phyloP scores from a whole-genome alignment of 192 early-diverging fungal species.

The Phycomyces nitens region DNA sequence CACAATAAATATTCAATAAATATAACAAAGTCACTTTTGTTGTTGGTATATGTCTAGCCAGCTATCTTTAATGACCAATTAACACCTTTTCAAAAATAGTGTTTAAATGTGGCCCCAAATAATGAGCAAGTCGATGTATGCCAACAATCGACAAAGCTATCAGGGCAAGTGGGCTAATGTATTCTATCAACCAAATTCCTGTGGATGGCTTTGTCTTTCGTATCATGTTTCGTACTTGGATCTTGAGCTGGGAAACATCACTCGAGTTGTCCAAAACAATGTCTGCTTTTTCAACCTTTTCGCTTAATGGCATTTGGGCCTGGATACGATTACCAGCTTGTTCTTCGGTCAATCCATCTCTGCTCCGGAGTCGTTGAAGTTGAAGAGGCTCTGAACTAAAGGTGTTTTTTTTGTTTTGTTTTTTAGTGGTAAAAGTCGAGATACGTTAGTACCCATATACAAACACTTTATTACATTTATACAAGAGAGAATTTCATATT shows the following conservation, averaged over 20 bases:
- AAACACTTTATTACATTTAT: neutral
- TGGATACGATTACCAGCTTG: conserved; percentile 67
- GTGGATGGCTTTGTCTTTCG: conserved; percentile 23
- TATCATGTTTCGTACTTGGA: conserved; percentile 25
- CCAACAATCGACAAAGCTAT: conserved; percentile 16
- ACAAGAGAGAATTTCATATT: neutral
- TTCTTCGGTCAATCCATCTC: conserved; percentile 66
- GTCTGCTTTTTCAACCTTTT: conserved; percentile 75
- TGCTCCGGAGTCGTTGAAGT: conserved; percentile 63
- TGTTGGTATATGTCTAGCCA: too few relatives aligned
- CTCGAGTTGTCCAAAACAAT: conserved; percentile 85
- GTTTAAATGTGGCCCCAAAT: too few relatives aligned
- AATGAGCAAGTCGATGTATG: too few relatives aligned
- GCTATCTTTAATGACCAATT: too few relatives aligned
- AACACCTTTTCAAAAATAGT: too few relatives aligned
- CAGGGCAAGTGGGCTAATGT: conserved; percentile 15
- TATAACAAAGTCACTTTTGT: too few relatives aligned
- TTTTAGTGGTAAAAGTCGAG: too few relatives aligned
- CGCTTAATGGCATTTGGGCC: conserved; percentile 79
- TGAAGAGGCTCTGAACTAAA: conserved; percentile 71
- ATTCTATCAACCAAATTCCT: conserved; percentile 31
- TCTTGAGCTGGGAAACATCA: conserved; percentile 49
- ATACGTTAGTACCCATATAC: conserved; percentile 1
- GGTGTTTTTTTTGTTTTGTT: conserved; percentile 4
- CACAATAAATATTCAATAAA: too few relatives aligned